phyloP scores from a whole-genome alignment of 495 filamentous ascomycete genomes.

The Xylaria venustula region DNA sequence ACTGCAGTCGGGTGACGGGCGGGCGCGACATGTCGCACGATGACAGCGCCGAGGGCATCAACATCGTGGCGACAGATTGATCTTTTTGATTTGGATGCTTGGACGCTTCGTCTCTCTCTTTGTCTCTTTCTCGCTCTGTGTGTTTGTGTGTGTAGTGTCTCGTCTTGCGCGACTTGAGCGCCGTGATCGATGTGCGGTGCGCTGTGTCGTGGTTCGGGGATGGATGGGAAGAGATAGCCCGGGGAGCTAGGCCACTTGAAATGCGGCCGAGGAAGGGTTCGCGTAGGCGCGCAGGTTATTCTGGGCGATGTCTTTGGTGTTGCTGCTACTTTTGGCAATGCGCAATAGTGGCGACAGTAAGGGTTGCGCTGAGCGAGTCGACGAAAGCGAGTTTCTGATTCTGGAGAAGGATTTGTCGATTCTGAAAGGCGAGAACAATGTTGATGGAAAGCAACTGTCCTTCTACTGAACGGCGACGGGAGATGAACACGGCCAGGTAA shows the following conservation, averaged over 20 bases:
- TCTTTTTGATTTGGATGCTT: not conserved
- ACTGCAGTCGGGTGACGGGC: conserved; percentile 47
- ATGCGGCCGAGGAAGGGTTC: conserved; percentile 10
- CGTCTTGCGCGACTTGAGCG: no score
- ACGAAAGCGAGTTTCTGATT: not conserved
- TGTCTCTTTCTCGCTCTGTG: no score
- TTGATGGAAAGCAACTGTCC: not conserved
- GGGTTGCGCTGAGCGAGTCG: not conserved
- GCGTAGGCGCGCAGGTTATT: not conserved
- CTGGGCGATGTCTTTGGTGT: not conserved
- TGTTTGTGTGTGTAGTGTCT: no score
- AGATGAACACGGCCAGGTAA: not conserved
- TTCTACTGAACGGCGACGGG: conserved; percentile 7
- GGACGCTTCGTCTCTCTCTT: no score
- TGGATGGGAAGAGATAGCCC: not conserved
- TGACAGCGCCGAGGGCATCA: conserved; percentile 69
- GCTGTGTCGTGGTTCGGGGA: conserved; percentile 2
- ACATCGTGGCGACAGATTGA: conserved; percentile 43
- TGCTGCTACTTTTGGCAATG: no score
- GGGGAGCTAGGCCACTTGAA: not conserved
- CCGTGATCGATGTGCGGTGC: no score
- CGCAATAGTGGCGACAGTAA: not conserved
- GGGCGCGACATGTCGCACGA: conserved; percentile 60
- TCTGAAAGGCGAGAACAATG: no score
- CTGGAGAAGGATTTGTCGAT: not conserved